Evolutionary conservation across 345 rosid species (phyloP).

Genomic region (Erodium maritimum): DNA sequence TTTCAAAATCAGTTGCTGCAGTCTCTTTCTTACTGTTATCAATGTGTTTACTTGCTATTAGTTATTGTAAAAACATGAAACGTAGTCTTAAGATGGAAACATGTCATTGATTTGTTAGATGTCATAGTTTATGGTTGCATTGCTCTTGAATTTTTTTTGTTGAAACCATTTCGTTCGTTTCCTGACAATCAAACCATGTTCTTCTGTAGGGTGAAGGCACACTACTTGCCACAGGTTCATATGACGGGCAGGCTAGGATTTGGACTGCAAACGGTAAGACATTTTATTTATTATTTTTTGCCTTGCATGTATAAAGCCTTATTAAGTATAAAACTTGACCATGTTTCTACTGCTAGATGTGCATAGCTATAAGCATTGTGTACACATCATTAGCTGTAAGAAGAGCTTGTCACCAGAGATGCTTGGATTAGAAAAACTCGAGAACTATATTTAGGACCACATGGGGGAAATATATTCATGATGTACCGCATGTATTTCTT

Average conservation of each 20-base stretch:
- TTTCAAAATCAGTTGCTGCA: not conserved
- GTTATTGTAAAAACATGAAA: not conserved
- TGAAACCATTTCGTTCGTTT: not conserved
- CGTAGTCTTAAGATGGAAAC: not conserved
- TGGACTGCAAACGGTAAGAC: conserved; percentile 19
- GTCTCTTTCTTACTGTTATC: too few species aligned
- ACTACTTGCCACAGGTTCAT: conserved; percentile 27
- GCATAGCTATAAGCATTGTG: not conserved
- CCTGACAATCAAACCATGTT: not conserved
- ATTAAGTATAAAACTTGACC: not conserved
- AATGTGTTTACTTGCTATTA: not conserved
- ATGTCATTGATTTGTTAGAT: not conserved
- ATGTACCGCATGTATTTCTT: not conserved
- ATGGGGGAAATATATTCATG: not conserved
- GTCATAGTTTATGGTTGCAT: not conserved
- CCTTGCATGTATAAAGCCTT: not conserved
- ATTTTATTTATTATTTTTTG: not conserved
- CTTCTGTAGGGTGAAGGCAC: conserved; percentile 23
- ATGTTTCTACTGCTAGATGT: not conserved
- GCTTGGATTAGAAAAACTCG: not conserved
- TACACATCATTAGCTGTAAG: not conserved
- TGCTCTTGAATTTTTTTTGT: not conserved
- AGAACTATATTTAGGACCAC: not conserved
- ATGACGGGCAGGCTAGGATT: conserved; percentile 29
- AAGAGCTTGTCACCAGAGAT: not conserved